Conservation (phyloP, 2,329 filamentous ascomycete genomes). For the Podosphaera leucotricha region DNA sequence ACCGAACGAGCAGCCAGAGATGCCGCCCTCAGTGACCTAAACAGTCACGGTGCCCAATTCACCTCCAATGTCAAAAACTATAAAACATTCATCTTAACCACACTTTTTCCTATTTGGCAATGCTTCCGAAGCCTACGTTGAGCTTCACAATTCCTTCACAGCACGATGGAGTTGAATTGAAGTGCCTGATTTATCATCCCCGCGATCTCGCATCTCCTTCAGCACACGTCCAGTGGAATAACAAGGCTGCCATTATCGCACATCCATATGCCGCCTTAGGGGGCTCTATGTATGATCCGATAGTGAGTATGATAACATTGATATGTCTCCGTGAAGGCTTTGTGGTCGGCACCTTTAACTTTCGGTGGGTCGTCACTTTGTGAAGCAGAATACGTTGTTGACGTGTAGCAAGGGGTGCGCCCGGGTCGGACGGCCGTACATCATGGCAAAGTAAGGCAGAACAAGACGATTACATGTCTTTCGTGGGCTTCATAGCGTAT, state of each 20-base stretch:
- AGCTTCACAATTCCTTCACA: conserved; percentile 66
- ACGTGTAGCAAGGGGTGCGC: conserved; percentile 39
- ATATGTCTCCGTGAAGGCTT: conserved; percentile 42
- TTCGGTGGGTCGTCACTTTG: conserved; percentile 32
- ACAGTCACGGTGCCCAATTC: too few species aligned
- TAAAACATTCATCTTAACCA: too few species aligned
- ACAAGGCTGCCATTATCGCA: conserved; percentile 43
- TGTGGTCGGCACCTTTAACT: conserved; percentile 75
- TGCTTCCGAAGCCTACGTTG: conserved; percentile 22
- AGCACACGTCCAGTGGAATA: conserved; percentile 14
- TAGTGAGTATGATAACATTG: conserved; percentile 41
- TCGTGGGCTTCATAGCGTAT: conserved; percentile 55
- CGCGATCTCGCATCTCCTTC: conserved; percentile 17
- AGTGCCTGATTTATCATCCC: conserved; percentile 68
- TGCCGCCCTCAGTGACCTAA: too few species aligned
- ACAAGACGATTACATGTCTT: conserved; percentile 56
- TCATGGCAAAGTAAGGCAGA: conserved; percentile 76
- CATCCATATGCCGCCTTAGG: conserved; percentile 83
- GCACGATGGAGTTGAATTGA: conserved; percentile 50
- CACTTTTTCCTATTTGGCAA: background rate
- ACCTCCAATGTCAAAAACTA: too few species aligned
- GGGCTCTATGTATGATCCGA: conserved; percentile 59
- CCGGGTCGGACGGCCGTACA: conserved; percentile 49
- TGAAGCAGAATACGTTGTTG: conserved; percentile 2
- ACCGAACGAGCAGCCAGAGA: too few species aligned